phyloP scores from a whole-genome alignment of 371 early-diverging fungal species.

The Mucor piriformis region DNA sequence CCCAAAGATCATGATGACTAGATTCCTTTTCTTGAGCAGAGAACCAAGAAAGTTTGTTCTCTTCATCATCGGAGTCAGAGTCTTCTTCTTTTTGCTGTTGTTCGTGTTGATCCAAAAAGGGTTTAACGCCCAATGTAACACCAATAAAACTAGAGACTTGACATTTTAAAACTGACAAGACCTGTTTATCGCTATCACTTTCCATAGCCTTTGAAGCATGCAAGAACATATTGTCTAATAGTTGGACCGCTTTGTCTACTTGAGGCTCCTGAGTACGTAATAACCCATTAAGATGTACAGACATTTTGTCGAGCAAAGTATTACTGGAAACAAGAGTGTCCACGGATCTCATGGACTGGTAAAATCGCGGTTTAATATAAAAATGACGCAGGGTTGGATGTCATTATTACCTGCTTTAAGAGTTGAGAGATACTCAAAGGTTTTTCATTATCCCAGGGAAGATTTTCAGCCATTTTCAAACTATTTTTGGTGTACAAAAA shows the following conservation, averaged over 20 bases:
- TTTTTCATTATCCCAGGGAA: conserved; percentile 27
- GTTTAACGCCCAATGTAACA: conserved; percentile 25
- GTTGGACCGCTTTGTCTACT: conserved; percentile 10
- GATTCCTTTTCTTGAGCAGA: conserved; percentile 22
- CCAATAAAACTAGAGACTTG: conserved; percentile 27
- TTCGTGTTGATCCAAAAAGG: conserved; percentile 19
- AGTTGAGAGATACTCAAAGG: conserved; percentile 26
- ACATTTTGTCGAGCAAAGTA: conserved; percentile 23
- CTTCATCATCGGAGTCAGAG: conserved; percentile 25
- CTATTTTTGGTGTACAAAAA: not conserved
- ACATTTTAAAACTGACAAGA: conserved; percentile 29
- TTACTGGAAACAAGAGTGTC: conserved; percentile 12
- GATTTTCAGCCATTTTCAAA: conserved; percentile 13
- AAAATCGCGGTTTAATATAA: not conserved
- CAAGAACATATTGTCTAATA: conserved; percentile 38
- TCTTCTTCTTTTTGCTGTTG: conserved; percentile 5
- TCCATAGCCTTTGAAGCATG: conserved; percentile 44
- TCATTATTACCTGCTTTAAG: conserved; percentile 22
- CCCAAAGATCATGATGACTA: conserved; percentile 8
- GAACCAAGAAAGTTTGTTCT: conserved; percentile 28
- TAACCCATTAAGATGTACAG: conserved; percentile 25
- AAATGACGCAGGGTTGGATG: not conserved
- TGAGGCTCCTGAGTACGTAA: conserved; percentile 14
- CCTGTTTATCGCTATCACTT: conserved; percentile 44
- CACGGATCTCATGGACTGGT: conserved; percentile 34